phyloP scores from a whole-genome alignment of 1,284 basidiomycete genomes.

The Naganishia sp. region DNA sequence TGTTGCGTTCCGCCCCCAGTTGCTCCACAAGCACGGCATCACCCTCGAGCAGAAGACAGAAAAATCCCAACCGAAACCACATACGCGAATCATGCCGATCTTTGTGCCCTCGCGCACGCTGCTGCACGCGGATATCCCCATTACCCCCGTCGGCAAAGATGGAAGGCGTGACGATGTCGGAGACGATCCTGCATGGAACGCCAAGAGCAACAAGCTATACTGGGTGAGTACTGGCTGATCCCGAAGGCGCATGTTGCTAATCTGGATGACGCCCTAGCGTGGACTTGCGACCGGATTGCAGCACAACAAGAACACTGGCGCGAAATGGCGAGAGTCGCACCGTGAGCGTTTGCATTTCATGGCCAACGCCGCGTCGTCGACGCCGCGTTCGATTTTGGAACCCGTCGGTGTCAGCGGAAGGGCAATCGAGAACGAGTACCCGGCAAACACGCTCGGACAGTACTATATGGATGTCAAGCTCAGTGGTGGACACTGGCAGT shows the following conservation, averaged over 20 bases:
- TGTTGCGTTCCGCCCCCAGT: slow-evolving; percentile 30
- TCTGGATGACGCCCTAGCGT: slow-evolving; percentile 38
- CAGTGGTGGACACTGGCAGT: slow-evolving; percentile 51
- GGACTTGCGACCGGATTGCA: slow-evolving; percentile 51
- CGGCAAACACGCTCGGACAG: slow-evolving; percentile 43
- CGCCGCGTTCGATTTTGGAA: slow-evolving; percentile 42
- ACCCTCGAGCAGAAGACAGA: slow-evolving; percentile 48
- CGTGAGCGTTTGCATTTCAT: slow-evolving; percentile 52
- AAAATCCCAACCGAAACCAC: slow-evolving; percentile 49
- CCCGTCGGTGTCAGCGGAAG: slow-evolving; percentile 46
- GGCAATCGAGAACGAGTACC: slow-evolving; percentile 41
- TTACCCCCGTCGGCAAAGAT: slow-evolving; percentile 53
- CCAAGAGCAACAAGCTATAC: slow-evolving; percentile 52
- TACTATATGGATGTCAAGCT: slow-evolving; percentile 54
- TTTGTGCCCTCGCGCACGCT: slow-evolving; percentile 51
- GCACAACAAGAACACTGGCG: slow-evolving; percentile 48
- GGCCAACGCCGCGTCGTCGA: slow-evolving; percentile 45
- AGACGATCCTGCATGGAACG: slow-evolving; percentile 49
- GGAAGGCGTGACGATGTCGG: slow-evolving; percentile 51
- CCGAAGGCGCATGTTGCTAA: neutral
- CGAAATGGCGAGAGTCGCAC: slow-evolving; percentile 51
- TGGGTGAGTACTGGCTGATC: slow-evolving; percentile 43
- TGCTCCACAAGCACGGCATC: slow-evolving; percentile 53
- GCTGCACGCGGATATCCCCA: slow-evolving; percentile 53
- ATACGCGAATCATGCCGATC: slow-evolving; percentile 52